Evolutionary conservation across 148 eudicot species (phyloP), one percentile per base, ranked within the genome.

Genomic region (Suaeda aralocaspica): DNA sequence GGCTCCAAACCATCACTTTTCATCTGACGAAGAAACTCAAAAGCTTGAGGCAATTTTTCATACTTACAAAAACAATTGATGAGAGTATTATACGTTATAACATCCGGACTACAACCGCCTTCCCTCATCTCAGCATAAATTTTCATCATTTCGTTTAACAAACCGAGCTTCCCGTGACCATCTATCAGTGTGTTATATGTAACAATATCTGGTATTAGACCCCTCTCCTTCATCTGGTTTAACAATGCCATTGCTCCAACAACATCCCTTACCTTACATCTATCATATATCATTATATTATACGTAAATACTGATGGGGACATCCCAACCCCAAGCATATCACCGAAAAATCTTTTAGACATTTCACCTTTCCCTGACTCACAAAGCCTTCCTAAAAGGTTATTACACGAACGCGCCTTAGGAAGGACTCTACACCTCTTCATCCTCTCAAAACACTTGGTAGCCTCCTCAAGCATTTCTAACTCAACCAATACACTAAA

Each of bases 161-260:
- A 74, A n/a, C 97, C 98, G 67, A 79, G 73, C 81, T 89, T 94
- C 49, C 98, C 98, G 77, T 84, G 78, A 36, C 88, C 97, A 73
- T 94, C 96, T 64, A 94, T 87, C 31, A 94, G 86, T 25, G 92
- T 82, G 82, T 94, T 94, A 73, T 91, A 94, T 4, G 98, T 91
- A 78, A 94, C 86, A 76, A 86, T 78, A 80, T 94, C 98, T 0
- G 98, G 97, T 53, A 64, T 50, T 60, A 91, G 21, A 24, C 95
- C 85, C 70, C 49, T 68, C 14, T 79, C 59, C 66, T 86, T 87
- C 98, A 94, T 94, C 71, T 78, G 77, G 19, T 25, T 25, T 71
- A 89, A 89, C 84, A 87, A 77, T 66, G 74, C 69, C 72, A 69
- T 74, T 5, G 92, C 97, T 60, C 79, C 78, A 51, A 71, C 78